These are phyloP conservation scores for Fusarium piperis DNA, from an alignment of 2,329 filamentous ascomycete species.

Conservation along the genomic window DNA sequence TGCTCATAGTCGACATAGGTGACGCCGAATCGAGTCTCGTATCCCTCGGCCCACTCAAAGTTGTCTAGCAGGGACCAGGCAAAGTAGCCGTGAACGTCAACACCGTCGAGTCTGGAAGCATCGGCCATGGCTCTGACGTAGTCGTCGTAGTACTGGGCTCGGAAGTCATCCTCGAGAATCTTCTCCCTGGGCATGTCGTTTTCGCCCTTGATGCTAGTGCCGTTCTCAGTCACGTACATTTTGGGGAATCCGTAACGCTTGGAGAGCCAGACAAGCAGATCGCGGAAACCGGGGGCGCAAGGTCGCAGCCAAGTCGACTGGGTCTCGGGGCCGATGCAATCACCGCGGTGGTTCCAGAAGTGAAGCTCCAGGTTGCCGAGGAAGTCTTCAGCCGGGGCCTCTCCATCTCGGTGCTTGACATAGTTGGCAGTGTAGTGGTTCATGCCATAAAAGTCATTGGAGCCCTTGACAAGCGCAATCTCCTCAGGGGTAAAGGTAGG, in stretches of 20 bases:
- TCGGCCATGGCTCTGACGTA: conserved; percentile 82
- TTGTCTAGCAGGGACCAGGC: conserved; percentile 92
- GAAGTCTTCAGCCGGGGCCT: conserved; percentile 72
- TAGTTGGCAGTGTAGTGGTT: conserved; percentile 94
- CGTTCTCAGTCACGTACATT: conserved; percentile 91
- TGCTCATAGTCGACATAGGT: conserved; percentile 85
- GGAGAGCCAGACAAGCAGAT: conserved; percentile 79
- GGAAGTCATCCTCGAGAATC: conserved; percentile 84
- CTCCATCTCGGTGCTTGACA: conserved; percentile 75
- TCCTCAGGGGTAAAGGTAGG: conserved; percentile 80
- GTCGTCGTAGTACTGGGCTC: conserved; percentile 79
- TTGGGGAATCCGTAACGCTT: conserved; percentile 79
- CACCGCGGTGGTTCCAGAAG: conserved; percentile 75
- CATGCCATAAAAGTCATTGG: conserved; percentile 94
- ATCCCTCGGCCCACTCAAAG: conserved; percentile 93
- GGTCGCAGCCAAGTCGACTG: conserved; percentile 85
- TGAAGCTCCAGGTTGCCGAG: conserved; percentile 79
- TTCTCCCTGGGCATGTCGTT: conserved; percentile 76
- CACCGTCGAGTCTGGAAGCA: conserved; percentile 76
- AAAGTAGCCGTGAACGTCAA: conserved; percentile 82
- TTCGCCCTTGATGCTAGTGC: conserved; percentile 84
- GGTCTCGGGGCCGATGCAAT: conserved; percentile 82
- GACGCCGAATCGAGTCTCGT: conserved; percentile 86
- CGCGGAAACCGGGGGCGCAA: conserved; percentile 78
- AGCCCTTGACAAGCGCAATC: conserved; percentile 77